A percentile compares a stretch with the other conserved stretches of the same genome.
Conservation (phyloP, 805 yeast species). For the Starmera caribaea region DNA sequence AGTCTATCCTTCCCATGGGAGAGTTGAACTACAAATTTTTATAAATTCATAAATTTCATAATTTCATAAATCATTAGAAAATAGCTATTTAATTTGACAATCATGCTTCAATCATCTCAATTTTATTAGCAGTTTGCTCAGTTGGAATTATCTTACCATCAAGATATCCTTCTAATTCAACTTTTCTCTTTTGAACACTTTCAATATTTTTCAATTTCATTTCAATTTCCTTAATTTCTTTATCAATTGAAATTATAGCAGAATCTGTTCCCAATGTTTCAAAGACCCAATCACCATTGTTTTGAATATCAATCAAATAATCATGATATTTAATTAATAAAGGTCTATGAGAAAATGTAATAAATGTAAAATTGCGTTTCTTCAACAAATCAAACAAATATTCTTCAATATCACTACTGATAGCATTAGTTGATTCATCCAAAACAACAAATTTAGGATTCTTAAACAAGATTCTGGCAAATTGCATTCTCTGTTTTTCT, state of each 20-base stretch:
- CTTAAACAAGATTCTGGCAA: constrained; percentile 78
- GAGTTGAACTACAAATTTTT: neutral
- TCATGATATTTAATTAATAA: constrained; percentile 79
- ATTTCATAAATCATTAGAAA: neutral
- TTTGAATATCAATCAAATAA: constrained; percentile 57
- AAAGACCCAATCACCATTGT: constrained; percentile 47
- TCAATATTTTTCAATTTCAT: constrained; percentile 49
- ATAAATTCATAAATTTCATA: neutral
- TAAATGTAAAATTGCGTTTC: constrained; percentile 59
- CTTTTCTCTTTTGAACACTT: constrained; percentile 49
- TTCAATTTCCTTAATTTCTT: constrained; percentile 63
- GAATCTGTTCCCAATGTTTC: constrained; percentile 59
- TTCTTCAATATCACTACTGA: constrained; percentile 84
- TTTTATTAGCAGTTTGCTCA: neutral
- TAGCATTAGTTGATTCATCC: constrained; percentile 94
- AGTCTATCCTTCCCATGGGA: neutral
- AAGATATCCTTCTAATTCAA: constrained; percentile 36
- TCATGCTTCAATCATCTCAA: neutral
- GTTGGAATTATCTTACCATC: constrained; percentile 10
- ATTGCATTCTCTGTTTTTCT: constrained; percentile 82
- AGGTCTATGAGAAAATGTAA: constrained; percentile 80
- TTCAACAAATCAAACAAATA: constrained; percentile 69
- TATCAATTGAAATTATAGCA: constrained; percentile 58
- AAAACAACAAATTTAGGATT: constrained; percentile 73
- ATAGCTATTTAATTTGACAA: neutral